These are phyloP conservation scores for Xylariaceae sp. DNA, from an alignment of 2,329 filamentous ascomycete species.

Conservation along the genomic window DNA sequence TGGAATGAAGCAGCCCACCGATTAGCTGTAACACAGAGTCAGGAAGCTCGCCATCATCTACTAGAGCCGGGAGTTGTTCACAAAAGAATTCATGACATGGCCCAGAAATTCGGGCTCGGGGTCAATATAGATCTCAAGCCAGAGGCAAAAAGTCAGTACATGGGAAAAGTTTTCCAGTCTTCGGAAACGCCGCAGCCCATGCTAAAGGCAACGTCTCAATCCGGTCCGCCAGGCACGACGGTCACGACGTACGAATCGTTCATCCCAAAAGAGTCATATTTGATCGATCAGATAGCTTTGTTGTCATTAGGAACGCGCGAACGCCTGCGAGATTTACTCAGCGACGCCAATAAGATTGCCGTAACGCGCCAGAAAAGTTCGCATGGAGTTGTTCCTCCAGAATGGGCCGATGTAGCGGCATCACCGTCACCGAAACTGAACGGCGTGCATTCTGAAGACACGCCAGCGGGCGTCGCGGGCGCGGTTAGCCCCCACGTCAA, in stretches of 20 bases:
- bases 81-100: slow-evolving; percentile 53
- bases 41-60: slow-evolving; percentile 70
- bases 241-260: slow-evolving; percentile 62
- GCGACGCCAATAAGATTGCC: slow-evolving; percentile 68
- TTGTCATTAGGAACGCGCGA: slow-evolving; percentile 80
- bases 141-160: slow-evolving; percentile 34
- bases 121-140: slow-evolving; percentile 52
- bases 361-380: slow-evolving; percentile 69
- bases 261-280: slow-evolving; percentile 66
- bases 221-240: slow-evolving; percentile 55
- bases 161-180: slow-evolving; percentile 46
- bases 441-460: slow-evolving; percentile 22
- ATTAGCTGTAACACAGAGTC: slow-evolving; percentile 54
- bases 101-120: slow-evolving; percentile 50
- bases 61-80: slow-evolving; percentile 58
- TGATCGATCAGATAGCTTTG: slow-evolving; percentile 78
- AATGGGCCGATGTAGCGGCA: slow-evolving; percentile 68
- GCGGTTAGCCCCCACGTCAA: slow-evolving; percentile 50
- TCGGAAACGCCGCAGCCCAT: slow-evolving; percentile 46
- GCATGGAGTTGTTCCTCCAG: slow-evolving; percentile 70
- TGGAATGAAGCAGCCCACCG: slow-evolving; percentile 61
- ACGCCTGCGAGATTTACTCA: slow-evolving; percentile 66
- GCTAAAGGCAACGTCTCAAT: slow-evolving; percentile 49
- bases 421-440: slow-evolving; percentile 35
- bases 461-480: slow-evolving; percentile 34